Evolutionary conservation across 208 protist genomes (phyloP), one percentile per base, ranked within the genome.

Genomic region (Wallacemonas rigidus): DNA sequence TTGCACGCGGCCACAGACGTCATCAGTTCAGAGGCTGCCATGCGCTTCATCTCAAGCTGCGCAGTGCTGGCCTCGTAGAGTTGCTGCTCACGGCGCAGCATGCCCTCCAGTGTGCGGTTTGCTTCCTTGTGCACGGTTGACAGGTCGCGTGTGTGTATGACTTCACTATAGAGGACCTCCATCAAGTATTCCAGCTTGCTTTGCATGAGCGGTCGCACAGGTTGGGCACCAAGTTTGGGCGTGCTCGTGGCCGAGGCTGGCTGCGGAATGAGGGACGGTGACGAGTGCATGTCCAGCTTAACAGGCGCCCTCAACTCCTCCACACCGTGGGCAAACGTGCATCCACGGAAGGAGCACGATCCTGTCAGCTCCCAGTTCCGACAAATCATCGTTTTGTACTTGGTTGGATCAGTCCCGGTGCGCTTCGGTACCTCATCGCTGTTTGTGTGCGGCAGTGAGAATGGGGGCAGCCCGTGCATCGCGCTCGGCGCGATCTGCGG

Each of bases 341-440:
- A 96, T 36, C 88, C 86, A 44, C 80, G 79, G 69, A 91, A 95
- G 44, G 79, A 77, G 74, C 88, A 93, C 11, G 71, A 79, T 2
- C 88, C 88, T 8, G 75, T 82, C 65, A 88, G 74, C 69, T 87
- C 81, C 88, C 86, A 95, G 76, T 95, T 95, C 36, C 89, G 82
- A 71, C 89, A 95, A 57, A 96, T 94, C 15, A 80, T 90, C 11
- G 88, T 96, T 70, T 96, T 93, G 80, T 94, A 96, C 71, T 90
- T 90, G 61, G 83, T 87, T 0, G 86, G 88, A 64, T 92, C 85
- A 1, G 86, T 87, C n/a, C 88, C 86, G 2, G 80, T 61, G 43
- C 83, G 83, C 68, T 90, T 88, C n/a, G 74, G 67, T 8, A 67
- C 60, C 0, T 57, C 74, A 15, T 80, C 74, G 51, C 72, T 79